Base-by-base conservation (phyloP, 2,329 filamentous ascomycete species). In the Cordyceps fumosorosea region DNA sequence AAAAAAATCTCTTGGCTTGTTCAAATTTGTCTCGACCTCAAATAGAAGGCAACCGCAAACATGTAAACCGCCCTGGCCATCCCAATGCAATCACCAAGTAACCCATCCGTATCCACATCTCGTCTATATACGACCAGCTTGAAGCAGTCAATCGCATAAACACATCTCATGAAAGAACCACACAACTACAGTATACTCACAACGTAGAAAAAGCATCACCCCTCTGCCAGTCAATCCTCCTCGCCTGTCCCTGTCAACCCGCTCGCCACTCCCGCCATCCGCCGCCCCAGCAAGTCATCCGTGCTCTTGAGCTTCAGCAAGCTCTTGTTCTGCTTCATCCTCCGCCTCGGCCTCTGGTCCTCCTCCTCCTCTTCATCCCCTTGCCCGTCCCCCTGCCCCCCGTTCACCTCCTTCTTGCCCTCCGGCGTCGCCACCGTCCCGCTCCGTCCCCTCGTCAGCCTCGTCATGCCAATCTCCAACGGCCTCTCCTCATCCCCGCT, bases 401-500 rank as follows among this genome's bases (percentile, higher is more conserved):
- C 52, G 3, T 20, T 54, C 5, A 45, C n/a, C 12, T n/a, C 40
- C 24, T 47, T 37, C 16, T 57, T 40, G 5, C 56, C 48, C 1
- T 40, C 45, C 16, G 5, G 34, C 34, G 34, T 55, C 51, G 5
- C 12, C 51, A 26, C 45, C 50, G 57, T 68, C 67, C 24, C 60
- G 20, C 29, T 65, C 52, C 44, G 71, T 10, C 76, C 71, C 11
- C 76, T 70, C 42, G 73, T 74, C 64, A 76, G 69, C 65, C 76
- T 78, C 14, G 81, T 83, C 78, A 88, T 84, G 67, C 83, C 86
- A 79, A 96, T 96, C 74, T 96, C 93, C 11, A 97, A 74, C 3
- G 91, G 90, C 22, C 80, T 77, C 58, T 96, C 92, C 65, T 96
- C 92, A 40, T 95, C 91, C 0, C 86, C 90, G 12, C 87, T 89